Percentiles rank a stretch among this genome's conserved stretches.
These are phyloP conservation scores for Astrocystis sublimbata DNA, from an alignment of 495 filamentous ascomycete species.

Conservation along the genomic window DNA sequence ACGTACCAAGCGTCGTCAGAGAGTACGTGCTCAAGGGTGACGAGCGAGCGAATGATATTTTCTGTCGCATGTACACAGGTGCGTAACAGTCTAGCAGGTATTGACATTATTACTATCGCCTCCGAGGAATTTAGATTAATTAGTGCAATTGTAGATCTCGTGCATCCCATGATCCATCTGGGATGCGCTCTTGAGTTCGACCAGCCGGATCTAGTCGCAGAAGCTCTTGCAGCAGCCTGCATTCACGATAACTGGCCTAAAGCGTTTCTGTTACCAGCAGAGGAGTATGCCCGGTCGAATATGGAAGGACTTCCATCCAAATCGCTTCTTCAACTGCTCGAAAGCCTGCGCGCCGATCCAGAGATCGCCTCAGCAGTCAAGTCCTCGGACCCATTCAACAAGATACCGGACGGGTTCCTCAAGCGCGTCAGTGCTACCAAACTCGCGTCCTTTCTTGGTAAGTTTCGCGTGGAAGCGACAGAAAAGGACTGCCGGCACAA, in stretches of 20 bases:
- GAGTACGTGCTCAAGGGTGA: neutral
- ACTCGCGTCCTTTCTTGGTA: neutral
- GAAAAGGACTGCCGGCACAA: too few species aligned
- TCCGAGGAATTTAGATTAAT: too few species aligned
- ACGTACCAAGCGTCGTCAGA: neutral
- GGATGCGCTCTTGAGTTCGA: slow-evolving; percentile 69
- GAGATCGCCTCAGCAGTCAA: neutral
- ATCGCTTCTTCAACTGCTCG: neutral
- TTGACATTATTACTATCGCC: too few species aligned
- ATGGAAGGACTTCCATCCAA: neutral
- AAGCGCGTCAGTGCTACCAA: neutral
- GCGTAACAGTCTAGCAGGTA: too few species aligned
- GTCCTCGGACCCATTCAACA: neutral
- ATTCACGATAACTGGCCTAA: slow-evolving; percentile 53
- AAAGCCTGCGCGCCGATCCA: neutral
- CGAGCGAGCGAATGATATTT: neutral
- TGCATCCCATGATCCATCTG: slow-evolving; percentile 72
- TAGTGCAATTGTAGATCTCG: slow-evolving; percentile 53
- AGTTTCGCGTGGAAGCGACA: neutral
- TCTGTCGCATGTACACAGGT: neutral
- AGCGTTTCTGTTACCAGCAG: neutral
- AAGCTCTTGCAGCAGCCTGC: slow-evolving; percentile 65
- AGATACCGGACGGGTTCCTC: neutral
- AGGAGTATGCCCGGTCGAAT: neutral
- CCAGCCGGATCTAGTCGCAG: slow-evolving; percentile 68